Conservation (phyloP, 768 basidiomycete species). For the Pleurotus platypus region DNA sequence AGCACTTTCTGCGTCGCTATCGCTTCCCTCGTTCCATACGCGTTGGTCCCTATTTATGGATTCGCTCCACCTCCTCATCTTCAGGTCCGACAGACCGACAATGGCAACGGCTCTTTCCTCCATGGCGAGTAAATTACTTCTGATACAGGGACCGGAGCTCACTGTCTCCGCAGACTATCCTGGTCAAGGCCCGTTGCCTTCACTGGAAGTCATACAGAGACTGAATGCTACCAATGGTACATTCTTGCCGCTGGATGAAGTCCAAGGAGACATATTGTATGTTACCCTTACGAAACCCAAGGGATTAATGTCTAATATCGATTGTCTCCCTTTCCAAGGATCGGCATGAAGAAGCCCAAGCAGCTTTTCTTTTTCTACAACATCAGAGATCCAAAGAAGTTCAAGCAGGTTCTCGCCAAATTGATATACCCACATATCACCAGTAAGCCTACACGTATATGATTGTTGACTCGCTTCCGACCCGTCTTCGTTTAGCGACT, state of each 20-base stretch:
- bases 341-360: slow-evolving; percentile 19
- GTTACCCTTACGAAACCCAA: background rate
- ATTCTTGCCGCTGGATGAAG: slow-evolving; percentile 13
- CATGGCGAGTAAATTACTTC: background rate
- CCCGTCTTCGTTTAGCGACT: slow-evolving; percentile 14
- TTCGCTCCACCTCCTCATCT: slow-evolving; percentile 1
- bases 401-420: slow-evolving; percentile 14
- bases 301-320: background rate
- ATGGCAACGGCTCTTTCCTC: slow-evolving; percentile 3
- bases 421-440: background rate
- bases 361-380: slow-evolving; percentile 20
- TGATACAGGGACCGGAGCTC: background rate
- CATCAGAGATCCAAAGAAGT: slow-evolving; percentile 14
- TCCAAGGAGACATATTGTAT: slow-evolving; percentile 20
- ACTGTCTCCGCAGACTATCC: background rate
- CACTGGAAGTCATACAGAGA: slow-evolving; percentile 6
- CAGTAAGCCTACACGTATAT: slow-evolving; percentile 4
- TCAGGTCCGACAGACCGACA: background rate
- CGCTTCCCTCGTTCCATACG: background rate
- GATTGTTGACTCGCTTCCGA: background rate
- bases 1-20: slow-evolving; percentile 1
- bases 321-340: slow-evolving; percentile 6
- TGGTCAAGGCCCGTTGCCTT: slow-evolving; percentile 1
- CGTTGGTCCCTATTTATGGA: slow-evolving; percentile 3
- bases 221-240: slow-evolving; percentile 10